Evolutionary conservation across 306 rosid species (phyloP), one percentile per base, ranked within the genome.

Genomic region (Carpinus viminea): DNA sequence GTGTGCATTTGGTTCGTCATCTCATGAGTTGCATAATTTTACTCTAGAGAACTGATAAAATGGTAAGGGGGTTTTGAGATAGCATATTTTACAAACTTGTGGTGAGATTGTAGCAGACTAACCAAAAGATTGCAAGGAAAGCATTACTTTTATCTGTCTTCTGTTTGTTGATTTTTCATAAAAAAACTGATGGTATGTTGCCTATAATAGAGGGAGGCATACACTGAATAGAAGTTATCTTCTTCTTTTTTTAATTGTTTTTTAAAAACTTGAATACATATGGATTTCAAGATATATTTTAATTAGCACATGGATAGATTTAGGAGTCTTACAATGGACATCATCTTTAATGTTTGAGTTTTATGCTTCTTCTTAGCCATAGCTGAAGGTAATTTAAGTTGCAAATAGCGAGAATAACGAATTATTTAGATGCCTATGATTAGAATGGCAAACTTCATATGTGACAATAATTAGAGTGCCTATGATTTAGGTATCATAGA

Each of bases 1-100:
- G 3, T 77, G 76, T 38, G 68, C 52, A 52, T 68, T 75, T 66
- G 71, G 26, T 76, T 53, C 18, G 45, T 53, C 59, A 41, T 24
- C 36, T 60, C 68, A 60, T 26, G 8, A 60, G 68, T 60, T 26
- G 68, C 17, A 28, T 60, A 24, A 24, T 60, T 59, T 16, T 60
- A 26, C 16, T 26, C 34, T 60, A 60, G 66, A 60, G 21, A 24
- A 12, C 17, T 60, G 36, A 3, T 56, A n/a, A n/a, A 56, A n/a
- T 56, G 61, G 11, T 56, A 8, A 18, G 8, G 61, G 61, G 26
- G 21, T 8, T n/a, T 8, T 20, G 17, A n/a, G 2, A 6, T n/a
- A 18, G 28, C 28, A 7, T n/a, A 56, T 53, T 16, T 53, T 15
- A 18, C 17, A 20, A 56, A 18, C 28, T 56, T n/a, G 11, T 20